Conservation (phyloP, 805 yeast genomes). For the Yarrowia sp. region DNA sequence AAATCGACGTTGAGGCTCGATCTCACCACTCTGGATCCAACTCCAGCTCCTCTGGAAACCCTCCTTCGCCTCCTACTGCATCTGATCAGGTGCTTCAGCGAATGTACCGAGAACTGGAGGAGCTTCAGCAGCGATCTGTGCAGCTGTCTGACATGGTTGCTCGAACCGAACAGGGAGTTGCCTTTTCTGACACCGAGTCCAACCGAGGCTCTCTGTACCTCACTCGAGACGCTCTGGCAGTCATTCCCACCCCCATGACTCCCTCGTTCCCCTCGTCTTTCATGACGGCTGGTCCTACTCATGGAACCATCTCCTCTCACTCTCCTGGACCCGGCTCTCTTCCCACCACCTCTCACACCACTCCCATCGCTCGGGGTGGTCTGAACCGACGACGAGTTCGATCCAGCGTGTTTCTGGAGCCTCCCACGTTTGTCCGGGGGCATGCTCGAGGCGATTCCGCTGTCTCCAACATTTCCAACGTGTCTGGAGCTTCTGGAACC, state of each 20-base stretch:
- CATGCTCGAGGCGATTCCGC: conserved; percentile 16
- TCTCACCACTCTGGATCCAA: conserved; percentile 3
- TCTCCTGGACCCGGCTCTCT: conserved; percentile 4
- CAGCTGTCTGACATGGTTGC: conserved; percentile 42
- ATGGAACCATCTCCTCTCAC: conserved; percentile 8
- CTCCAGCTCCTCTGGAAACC: conserved; percentile 20
- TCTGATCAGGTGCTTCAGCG: conserved; percentile 42
- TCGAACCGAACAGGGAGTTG: conserved; percentile 18
- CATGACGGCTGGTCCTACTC: conserved; percentile 17
- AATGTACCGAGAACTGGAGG: conserved; percentile 45
- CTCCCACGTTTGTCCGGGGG: conserved; percentile 1
- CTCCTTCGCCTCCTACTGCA: conserved; percentile 19
- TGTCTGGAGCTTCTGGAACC: neutral
- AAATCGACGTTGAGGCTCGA: neutral
- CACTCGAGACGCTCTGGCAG: conserved; percentile 14
- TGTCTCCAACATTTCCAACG: conserved; percentile 8
- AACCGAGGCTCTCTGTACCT: conserved; percentile 9
- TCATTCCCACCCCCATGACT: conserved; percentile 21
- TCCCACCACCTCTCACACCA: conserved; percentile 30
- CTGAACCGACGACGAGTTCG: conserved; percentile 26
- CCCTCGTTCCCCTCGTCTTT: conserved; percentile 30
- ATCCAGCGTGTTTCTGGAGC: conserved; percentile 17
- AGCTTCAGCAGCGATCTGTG: conserved; percentile 43
- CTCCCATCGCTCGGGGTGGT: conserved; percentile 30
- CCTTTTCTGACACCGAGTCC: conserved; percentile 16